Evolutionary conservation across 2,329 filamentous ascomycete species (phyloP), one percentile per base, ranked within the genome.

Genomic region (Thermomyces lanuginosus): DNA sequence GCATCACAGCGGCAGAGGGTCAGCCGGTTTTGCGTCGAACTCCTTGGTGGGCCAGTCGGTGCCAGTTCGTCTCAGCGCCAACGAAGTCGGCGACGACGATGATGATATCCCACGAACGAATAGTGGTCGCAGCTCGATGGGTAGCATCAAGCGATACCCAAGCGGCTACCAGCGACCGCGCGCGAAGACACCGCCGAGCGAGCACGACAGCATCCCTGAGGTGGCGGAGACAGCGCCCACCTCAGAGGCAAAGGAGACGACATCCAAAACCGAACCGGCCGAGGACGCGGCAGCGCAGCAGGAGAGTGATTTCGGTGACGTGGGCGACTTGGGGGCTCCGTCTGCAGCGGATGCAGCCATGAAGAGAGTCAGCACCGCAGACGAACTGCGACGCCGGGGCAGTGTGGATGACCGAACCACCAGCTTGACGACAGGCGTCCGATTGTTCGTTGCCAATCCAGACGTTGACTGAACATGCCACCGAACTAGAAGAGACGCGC

Each of bases 11-110:
- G 76, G 78, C 36, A 83, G 86, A 48, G 74, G 73, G 21, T 69
- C 81, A 3, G 72, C 79, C 6, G 75, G 80, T 20, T 92, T 91
- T 49, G 73, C 74, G 6, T 76, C 79, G 2, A 76, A 75, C 31
- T 84, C 86, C 33, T 55, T 75, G 29, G 61, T 68, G 30, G 77
- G 81, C 33, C 77, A 75, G 21, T 83, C 82, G 29, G 84, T 95
- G 20, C 89, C 89, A 2, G 72, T 93, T 54, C 75, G 89, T 22
- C 63, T 98, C 35, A 92, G 81, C 49, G 86, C 89, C n/a, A 91
- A 80, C 26, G 89, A 98, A 52, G 80, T 95, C 8, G 83, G 92
- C 43, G 82, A 80, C 38, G 83, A 76, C 38, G 81, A 84, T 41
- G 81, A 75, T 25, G 73, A 76, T 21, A 66, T 72, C 40, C 59